Evolutionary conservation across 2,329 filamentous ascomycete species (phyloP).

Genomic region (Aureobasidium sp.): DNA sequence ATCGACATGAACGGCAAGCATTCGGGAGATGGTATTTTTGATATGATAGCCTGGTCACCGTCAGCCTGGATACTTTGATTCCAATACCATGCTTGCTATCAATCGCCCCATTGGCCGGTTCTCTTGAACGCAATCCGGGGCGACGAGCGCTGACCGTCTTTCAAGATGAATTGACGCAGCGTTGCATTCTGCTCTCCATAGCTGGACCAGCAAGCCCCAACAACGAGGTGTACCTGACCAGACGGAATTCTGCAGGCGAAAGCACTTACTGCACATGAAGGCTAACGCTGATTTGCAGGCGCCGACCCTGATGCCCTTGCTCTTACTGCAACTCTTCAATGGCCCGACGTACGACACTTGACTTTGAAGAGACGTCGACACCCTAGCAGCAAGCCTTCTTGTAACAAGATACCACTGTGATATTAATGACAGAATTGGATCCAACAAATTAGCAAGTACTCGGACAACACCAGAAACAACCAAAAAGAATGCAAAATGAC

Average conservation of each 20-base stretch:
- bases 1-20: not conserved
- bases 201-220: not conserved
- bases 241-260: not conserved
- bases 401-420: not conserved
- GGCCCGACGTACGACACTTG: not conserved
- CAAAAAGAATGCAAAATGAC: not conserved
- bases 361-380: not conserved
- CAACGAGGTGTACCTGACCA: not conserved
- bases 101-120: not conserved
- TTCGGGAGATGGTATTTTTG: not conserved
- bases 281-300: not conserved
- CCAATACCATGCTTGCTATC: not conserved
- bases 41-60: not conserved
- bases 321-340: not conserved
- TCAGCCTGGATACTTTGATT: not conserved
- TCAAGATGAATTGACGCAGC: not conserved
- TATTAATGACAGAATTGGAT: not conserved
- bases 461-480: not conserved
- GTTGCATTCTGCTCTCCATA: not conserved
- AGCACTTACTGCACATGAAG: conserved; percentile 4
- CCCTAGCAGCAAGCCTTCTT: not conserved
- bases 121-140: not conserved
- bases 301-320: not conserved
- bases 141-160: not conserved
- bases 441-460: not conserved